phyloP scores from a whole-genome alignment of 2,329 filamentous ascomycete genomes.

The Neofusicoccum kwambonambiense region DNA sequence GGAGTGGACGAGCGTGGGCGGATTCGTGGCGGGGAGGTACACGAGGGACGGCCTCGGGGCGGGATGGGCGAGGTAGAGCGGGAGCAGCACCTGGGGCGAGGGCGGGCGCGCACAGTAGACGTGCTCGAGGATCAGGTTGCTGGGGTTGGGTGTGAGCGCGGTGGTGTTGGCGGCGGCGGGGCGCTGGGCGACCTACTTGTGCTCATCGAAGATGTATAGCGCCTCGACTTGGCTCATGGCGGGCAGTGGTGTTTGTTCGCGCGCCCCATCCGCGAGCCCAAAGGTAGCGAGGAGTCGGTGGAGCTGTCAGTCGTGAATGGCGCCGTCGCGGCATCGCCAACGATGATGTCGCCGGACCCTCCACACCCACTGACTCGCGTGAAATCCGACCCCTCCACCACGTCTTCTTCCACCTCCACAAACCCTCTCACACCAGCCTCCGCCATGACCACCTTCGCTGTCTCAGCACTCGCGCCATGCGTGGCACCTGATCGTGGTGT shows the following conservation, averaged over 20 bases:
- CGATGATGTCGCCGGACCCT: too few relatives aligned
- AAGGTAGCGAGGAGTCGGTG: background rate
- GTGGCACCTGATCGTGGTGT: too few relatives aligned
- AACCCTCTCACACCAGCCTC: too few relatives aligned
- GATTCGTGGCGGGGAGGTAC: constrained; percentile 77
- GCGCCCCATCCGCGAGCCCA: background rate
- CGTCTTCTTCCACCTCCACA: too few relatives aligned
- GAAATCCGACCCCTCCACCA: too few relatives aligned
- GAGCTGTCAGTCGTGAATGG: too few relatives aligned
- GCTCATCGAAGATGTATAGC: constrained; percentile 94
- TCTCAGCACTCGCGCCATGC: too few relatives aligned
- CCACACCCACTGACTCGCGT: too few relatives aligned
- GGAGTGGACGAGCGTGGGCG: constrained; percentile 85
- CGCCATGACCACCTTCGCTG: too few relatives aligned
- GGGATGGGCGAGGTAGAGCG: constrained; percentile 82
- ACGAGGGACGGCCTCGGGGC: constrained; percentile 80
- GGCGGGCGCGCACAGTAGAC: constrained; percentile 81
- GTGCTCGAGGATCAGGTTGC: constrained; percentile 82
- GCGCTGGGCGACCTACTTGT: constrained; percentile 61
- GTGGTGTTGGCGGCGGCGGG: background rate
- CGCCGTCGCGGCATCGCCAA: too few relatives aligned
- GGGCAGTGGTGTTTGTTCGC: background rate
- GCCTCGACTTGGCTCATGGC: constrained; percentile 78
- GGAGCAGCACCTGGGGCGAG: constrained; percentile 71
- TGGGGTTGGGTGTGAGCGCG: constrained; percentile 40